A percentile compares a stretch with the other conserved stretches of the same genome.
phyloP scores from a whole-genome alignment of 768 basidiomycete species.

The Suillus ampliporus region DNA sequence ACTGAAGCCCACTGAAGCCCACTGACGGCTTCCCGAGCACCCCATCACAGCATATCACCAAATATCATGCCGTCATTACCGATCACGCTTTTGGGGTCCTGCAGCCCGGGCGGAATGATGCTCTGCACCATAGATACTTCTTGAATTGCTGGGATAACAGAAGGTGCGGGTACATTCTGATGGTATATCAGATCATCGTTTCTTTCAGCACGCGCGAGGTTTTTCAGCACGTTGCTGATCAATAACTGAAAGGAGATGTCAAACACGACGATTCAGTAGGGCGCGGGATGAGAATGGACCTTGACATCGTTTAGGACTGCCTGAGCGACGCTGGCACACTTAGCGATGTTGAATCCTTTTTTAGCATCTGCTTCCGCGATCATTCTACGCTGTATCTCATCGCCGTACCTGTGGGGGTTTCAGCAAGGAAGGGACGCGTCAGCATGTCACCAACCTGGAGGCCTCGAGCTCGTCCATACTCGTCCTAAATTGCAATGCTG shows the following conservation, averaged over 20 bases:
- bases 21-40: slow-evolving; percentile 90
- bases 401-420: slow-evolving; percentile 69
- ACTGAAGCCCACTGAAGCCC: too few species aligned
- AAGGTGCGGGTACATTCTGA: slow-evolving; percentile 76
- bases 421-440: neutral
- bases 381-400: slow-evolving; percentile 79
- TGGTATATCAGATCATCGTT: slow-evolving; percentile 98
- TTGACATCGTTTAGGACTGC: slow-evolving; percentile 80
- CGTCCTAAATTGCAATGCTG: slow-evolving; percentile 88
- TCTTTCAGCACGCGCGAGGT: slow-evolving; percentile 73
- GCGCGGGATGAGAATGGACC: slow-evolving; percentile 46
- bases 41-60: slow-evolving; percentile 79
- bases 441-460: slow-evolving; percentile 55
- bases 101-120: slow-evolving; percentile 57
- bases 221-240: slow-evolving; percentile 69
- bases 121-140: slow-evolving; percentile 71
- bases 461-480: slow-evolving; percentile 87
- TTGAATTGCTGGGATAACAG: slow-evolving; percentile 67
- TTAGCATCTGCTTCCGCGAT: slow-evolving; percentile 72
- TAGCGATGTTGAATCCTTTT: slow-evolving; percentile 70
- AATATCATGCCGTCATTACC: slow-evolving; percentile 68
- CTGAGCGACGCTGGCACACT: slow-evolving; percentile 62
- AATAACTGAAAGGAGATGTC: slow-evolving; percentile 61
- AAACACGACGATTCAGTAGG: neutral
- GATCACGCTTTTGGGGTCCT: slow-evolving; percentile 60